A percentile compares a stretch with the other conserved stretches of the same genome.
Evolutionary conservation across 257 asterid genomes (phyloP).

Genomic region (Striga asiatica): DNA sequence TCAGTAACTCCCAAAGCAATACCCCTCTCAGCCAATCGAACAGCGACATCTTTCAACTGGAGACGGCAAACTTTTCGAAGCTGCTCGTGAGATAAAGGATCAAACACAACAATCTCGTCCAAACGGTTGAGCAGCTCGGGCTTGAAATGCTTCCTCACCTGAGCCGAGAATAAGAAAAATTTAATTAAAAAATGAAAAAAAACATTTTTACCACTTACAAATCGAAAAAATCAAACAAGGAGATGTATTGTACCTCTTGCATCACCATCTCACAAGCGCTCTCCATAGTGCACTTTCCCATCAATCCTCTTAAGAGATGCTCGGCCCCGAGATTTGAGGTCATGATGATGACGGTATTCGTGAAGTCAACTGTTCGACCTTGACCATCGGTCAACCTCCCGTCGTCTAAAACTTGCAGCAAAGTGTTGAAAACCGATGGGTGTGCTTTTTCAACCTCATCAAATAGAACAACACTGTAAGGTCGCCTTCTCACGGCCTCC

Average conservation of each 20-base stretch:
- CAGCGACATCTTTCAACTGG: conserved; percentile 73
- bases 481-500: conserved; percentile 79
- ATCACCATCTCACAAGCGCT: conserved; percentile 80
- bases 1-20: conserved; percentile 73
- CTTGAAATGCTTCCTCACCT: conserved; percentile 90
- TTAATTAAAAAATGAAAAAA: neutral
- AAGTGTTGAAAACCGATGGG: conserved; percentile 54
- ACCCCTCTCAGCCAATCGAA: conserved; percentile 79
- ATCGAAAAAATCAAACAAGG: too few relatives aligned
- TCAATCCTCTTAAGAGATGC: conserved; percentile 48
- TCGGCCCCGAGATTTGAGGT: conserved; percentile 90
- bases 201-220: neutral
- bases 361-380: conserved; percentile 82
- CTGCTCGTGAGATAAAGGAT: conserved; percentile 79
- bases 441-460: conserved; percentile 95
- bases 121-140: conserved; percentile 79
- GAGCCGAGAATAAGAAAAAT: neutral
- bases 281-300: conserved; percentile 63
- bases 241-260: conserved; percentile 65
- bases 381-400: conserved; percentile 88
- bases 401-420: conserved; percentile 82
- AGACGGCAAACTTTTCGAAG: conserved; percentile 71
- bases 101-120: conserved; percentile 82
- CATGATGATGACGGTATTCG: conserved; percentile 72
- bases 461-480: conserved; percentile 73